Evolutionary conservation across 2,329 filamentous ascomycete genomes (phyloP).

Genomic region (Thielaviopsis musarum): DNA sequence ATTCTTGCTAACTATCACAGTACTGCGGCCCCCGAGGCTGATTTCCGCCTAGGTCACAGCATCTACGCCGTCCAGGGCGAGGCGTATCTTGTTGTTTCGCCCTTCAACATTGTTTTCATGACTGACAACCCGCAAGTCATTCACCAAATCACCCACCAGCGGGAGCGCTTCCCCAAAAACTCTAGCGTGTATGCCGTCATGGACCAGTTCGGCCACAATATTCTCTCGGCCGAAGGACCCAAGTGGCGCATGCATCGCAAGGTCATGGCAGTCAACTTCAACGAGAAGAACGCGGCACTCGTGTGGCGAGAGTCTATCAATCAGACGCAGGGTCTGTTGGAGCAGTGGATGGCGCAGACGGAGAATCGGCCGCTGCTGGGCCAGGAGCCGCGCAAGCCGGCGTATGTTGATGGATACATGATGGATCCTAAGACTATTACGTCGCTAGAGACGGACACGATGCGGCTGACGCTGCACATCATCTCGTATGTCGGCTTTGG

Average conservation of each 20-base stretch:
- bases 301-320: slow-evolving; percentile 45
- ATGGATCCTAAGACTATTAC: slow-evolving; percentile 24
- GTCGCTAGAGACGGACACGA: slow-evolving; percentile 46
- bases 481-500: slow-evolving; percentile 57
- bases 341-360: slow-evolving; percentile 32
- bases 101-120: slow-evolving; percentile 33
- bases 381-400: neutral
- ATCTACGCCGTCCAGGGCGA: slow-evolving; percentile 45
- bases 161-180: slow-evolving; percentile 48
- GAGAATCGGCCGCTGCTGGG: slow-evolving; percentile 1
- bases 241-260: slow-evolving; percentile 60
- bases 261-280: slow-evolving; percentile 54
- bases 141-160: slow-evolving; percentile 44
- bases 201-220: slow-evolving; percentile 47
- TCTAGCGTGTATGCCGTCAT: slow-evolving; percentile 22
- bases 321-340: slow-evolving; percentile 46
- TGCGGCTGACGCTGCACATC: slow-evolving; percentile 40
- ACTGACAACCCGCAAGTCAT: slow-evolving; percentile 49
- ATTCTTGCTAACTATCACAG: neutral
- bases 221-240: slow-evolving; percentile 51
- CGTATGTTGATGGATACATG: slow-evolving; percentile 15
- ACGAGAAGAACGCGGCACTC: slow-evolving; percentile 55
- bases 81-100: slow-evolving; percentile 46
- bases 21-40: slow-evolving; percentile 4
- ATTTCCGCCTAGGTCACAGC: slow-evolving; percentile 23